Percentiles rank a stretch among this genome's conserved stretches.
Conservation (phyloP, 257 asterid genomes). For the Solanum commersonii region DNA sequence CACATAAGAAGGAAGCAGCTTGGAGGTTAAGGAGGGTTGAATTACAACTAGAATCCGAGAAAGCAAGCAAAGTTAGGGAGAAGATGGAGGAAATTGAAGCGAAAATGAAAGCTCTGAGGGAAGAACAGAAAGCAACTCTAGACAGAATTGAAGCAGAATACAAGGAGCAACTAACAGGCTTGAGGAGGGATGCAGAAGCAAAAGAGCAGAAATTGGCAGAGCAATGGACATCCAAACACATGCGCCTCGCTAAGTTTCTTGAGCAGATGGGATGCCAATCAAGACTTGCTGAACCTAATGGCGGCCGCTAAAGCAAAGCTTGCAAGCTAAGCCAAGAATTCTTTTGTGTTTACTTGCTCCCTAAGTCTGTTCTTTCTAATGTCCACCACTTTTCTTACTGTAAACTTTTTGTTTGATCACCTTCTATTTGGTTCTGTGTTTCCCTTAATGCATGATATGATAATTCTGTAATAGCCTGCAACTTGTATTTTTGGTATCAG, state of each 20-base stretch:
- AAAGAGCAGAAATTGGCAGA: constrained; percentile 88
- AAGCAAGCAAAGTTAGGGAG: constrained; percentile 64
- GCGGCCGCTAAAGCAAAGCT: neutral
- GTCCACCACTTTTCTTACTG: neutral
- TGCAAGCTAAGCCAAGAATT: neutral
- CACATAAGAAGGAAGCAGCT: constrained; percentile 71
- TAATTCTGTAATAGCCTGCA: neutral
- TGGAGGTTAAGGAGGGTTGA: constrained; percentile 85
- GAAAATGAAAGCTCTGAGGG: constrained; percentile 59
- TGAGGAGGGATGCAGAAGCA: constrained; percentile 79
- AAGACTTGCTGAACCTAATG: constrained; percentile 26
- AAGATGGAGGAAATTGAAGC: constrained; percentile 74
- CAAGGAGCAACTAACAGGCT: constrained; percentile 62
- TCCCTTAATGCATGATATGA: neutral
- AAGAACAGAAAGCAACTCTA: constrained; percentile 53
- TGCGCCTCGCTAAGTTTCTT: constrained; percentile 49
- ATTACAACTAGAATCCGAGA: constrained; percentile 78
- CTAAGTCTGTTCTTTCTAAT: neutral
- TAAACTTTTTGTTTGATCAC: neutral
- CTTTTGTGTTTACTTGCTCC: neutral
- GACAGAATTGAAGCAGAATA: constrained; percentile 78
- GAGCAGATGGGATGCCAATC: constrained; percentile 64
- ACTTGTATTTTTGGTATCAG: neutral
- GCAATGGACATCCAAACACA: constrained; percentile 82
- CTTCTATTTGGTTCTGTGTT: neutral